These are phyloP conservation scores for Naumovozyma dairenensis DNA, from an alignment of 805 yeast species.

Conservation along the genomic window DNA sequence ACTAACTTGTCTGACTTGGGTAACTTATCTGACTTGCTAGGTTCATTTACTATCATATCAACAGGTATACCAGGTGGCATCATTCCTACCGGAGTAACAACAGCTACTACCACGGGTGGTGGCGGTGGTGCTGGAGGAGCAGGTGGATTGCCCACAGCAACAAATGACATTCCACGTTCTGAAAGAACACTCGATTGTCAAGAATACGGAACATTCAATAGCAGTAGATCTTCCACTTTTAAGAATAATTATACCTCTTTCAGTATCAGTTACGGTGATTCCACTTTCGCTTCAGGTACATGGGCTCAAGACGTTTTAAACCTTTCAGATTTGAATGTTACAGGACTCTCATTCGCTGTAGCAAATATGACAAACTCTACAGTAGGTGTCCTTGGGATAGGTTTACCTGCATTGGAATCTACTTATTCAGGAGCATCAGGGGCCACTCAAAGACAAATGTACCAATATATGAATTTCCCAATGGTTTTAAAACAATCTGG, in stretches of 20 bases:
- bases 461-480: conserved; percentile 15
- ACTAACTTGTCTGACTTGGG: neutral
- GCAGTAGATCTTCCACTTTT: conserved; percentile 28
- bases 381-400: conserved; percentile 42
- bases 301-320: conserved; percentile 39
- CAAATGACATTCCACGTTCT: neutral
- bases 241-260: conserved; percentile 29
- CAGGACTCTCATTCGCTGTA: conserved; percentile 25
- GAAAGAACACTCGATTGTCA: conserved; percentile 25
- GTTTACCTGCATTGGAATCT: conserved; percentile 52
- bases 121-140: neutral
- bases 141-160: neutral
- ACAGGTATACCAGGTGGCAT: neutral
- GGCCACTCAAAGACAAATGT: conserved; percentile 7
- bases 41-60: neutral
- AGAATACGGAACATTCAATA: conserved; percentile 33
- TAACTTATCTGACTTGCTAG: neutral
- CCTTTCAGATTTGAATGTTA: conserved; percentile 42
- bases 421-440: conserved; percentile 33
- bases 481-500: conserved; percentile 12
- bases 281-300: conserved; percentile 38
- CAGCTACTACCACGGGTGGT: neutral
- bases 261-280: conserved; percentile 42
- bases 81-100: neutral
- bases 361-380: conserved; percentile 29